Evolutionary conservation across 2,329 filamentous ascomycete genomes (phyloP), one percentile per base, ranked within the genome.

Genomic region (Rhytidhysteron rufulum): DNA sequence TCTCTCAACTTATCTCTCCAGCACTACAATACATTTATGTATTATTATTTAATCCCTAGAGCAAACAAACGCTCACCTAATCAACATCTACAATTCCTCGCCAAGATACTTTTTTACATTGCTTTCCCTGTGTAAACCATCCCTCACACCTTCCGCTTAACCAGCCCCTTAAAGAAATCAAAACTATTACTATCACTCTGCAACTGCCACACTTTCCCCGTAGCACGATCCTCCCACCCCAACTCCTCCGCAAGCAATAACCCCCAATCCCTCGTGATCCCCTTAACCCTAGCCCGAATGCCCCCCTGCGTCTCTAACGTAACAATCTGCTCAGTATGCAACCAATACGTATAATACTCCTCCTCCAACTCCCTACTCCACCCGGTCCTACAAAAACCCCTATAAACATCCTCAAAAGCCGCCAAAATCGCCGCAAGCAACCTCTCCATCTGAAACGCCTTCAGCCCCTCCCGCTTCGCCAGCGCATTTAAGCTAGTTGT

Each of bases 131-230:
- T 8, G 17, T 18, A n/a, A 17, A 20, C 20, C 9, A 17, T 11
- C 31, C 3, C 35, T 40, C 44, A 89, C 2, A 82, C 65, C 73
- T 95, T 97, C 56, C 84, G 79, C 71, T 81, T 88, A 16, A 98
- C 71, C 55, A 98, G 60, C 0, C 93, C 93, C 59, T 80, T 87
- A 70, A 95, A 95, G 64, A 95, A 98, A 67, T 98, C 93, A 71
- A 98, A 98, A 64, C 90, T 96, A 59, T 98, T 98, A 62, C 90
- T 88, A 65, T 98, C 93, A 63, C 89, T 96, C 72, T 96, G 90
- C 67, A 98, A 67, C 53, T 85, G 80, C 78, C 86, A 91, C 36
- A 85, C 72, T 66, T 78, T 86, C 0, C 91, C 90, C 0, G 87
- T 95, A 2, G 75, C 71, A 39, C 82, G 73, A 47, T 88, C 88